Conservation (phyloP, 2,329 filamentous ascomycete species). For the Diaporthe nobilis region DNA sequence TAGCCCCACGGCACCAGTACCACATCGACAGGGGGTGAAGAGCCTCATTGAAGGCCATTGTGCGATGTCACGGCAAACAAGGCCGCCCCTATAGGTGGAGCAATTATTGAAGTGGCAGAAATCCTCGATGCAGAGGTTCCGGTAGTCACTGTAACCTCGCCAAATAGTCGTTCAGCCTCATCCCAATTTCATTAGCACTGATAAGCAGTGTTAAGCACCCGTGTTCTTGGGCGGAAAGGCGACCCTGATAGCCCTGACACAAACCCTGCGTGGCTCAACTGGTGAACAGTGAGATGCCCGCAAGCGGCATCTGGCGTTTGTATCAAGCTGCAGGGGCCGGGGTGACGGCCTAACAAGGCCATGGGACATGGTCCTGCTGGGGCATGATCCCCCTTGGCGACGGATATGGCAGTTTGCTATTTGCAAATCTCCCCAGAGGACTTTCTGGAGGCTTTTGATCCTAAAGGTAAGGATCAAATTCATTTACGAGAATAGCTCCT, state of each 20-base stretch:
- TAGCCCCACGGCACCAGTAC: neutral
- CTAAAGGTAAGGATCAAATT: no score
- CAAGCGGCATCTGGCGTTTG: neutral
- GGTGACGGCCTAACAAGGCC: neutral
- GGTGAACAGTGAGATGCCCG: neutral
- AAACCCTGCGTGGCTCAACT: neutral
- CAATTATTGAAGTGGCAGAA: neutral
- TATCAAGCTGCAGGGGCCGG: conserved; percentile 1
- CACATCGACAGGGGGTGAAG: conserved; percentile 7
- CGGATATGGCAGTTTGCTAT: neutral
- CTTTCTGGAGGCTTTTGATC: neutral
- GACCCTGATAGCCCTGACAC: neutral
- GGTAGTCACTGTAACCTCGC: neutral
- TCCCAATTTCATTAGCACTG: neutral
- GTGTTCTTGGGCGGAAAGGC: neutral
- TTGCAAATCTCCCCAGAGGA: neutral
- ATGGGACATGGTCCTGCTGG: neutral
- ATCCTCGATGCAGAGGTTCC: neutral
- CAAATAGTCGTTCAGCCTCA: neutral
- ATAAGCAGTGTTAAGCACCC: no score
- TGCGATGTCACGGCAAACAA: neutral
- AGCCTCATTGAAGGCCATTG: conserved; percentile 8
- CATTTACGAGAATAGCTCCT: neutral
- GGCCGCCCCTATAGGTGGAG: neutral
- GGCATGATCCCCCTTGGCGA: conserved; percentile 6